Evolutionary conservation across 768 basidiomycete genomes (phyloP), one percentile per base, ranked within the genome.

Genomic region (Neoboletus brunneissimus): DNA sequence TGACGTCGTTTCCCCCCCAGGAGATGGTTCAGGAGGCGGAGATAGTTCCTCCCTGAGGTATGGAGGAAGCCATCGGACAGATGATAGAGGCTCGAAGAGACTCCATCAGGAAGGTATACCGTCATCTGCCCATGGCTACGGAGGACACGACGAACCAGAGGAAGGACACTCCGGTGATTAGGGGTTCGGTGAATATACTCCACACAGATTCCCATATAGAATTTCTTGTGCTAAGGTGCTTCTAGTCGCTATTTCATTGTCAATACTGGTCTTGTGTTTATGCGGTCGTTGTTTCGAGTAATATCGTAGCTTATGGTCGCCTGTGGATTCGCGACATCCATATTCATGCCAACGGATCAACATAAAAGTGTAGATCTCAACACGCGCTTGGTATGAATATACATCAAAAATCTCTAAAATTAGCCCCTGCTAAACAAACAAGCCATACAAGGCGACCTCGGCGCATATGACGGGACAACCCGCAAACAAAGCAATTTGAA

Each of bases 61-160:
- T 58, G 67, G 63, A 25, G 70, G 71, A 55, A 72, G 65, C 45
- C 71, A 76, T 64, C 68, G 73, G 45, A 64, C 73, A 48, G 79
- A 81, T 27, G 81, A 83, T 64, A 79, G 83, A 76, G 77, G 81
- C 44, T 68, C 76, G 51, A 85, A 85, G 75, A 80, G 84, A 57
- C 81, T 83, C 67, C 84, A 83, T 71, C 78, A 79, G 64, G 80
- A 81, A 67, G 71, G 64, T 35, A 43, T 57, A 35, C 35, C 63
- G 44, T 63, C 67, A 60, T 58, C 69, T 37, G 44, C 62, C 45
- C 70, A 64, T 43, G 47, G 56, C 12, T 70, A 64, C 29, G 60
- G 70, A 15, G 69, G 63, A 29, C 62, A 62, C 38, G 70, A 72
- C 43, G 70, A 73, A 46, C 62, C 68, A 51, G 70, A 73, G 56